A percentile compares a stretch with the other conserved stretches of the same genome.
These are phyloP conservation scores for Eucalyptus sideroxylon DNA, from an alignment of 345 rosid genomes.

Conservation along the genomic window DNA sequence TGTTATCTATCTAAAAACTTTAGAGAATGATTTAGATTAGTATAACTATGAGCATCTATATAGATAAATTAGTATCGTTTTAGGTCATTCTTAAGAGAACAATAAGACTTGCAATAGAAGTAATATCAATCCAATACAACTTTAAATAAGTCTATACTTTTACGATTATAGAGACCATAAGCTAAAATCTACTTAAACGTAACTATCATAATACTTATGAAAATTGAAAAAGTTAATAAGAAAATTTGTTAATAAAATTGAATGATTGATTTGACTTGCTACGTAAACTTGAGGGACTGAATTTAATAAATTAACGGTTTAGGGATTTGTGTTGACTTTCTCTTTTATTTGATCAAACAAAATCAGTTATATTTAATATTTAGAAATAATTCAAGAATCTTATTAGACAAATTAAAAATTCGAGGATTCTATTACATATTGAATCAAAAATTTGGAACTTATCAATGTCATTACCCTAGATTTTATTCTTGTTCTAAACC, in stretches of 20 bases:
- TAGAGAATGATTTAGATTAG: neutral
- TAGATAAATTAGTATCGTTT: neutral
- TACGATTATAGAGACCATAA: neutral
- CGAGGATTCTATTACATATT: neutral
- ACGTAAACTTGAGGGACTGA: neutral
- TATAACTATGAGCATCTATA: neutral
- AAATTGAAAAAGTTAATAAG: neutral
- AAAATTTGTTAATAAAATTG: neutral
- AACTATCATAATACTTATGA: neutral
- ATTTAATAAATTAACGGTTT: neutral
- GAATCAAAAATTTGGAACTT: neutral
- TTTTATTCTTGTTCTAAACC: neutral
- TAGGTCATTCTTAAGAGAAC: neutral
- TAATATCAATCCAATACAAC: neutral
- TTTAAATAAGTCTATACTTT: neutral
- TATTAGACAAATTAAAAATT: neutral
- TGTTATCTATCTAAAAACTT: neutral
- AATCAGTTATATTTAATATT: neutral
- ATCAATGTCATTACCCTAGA: neutral
- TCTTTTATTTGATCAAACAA: neutral
- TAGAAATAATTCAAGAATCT: neutral
- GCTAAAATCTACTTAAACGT: neutral
- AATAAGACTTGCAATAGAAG: neutral
- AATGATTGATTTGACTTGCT: neutral
- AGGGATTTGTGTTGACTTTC: neutral